Conservation (phyloP, 371 early-diverging fungal genomes). For the Apophysomyces elegans region DNA sequence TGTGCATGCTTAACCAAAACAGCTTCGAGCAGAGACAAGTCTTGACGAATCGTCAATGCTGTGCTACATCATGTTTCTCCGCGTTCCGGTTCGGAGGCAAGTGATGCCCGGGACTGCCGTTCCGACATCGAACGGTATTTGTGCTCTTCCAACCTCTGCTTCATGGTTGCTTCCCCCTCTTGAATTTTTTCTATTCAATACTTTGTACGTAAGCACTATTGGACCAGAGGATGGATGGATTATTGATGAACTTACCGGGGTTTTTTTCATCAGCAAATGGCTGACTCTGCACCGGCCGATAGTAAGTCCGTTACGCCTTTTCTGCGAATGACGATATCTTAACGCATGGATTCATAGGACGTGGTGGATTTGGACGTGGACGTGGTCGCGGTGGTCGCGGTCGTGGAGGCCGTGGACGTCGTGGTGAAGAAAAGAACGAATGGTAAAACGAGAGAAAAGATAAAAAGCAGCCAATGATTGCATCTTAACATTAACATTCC, state of each 20-base stretch:
- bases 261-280: constrained; percentile 37
- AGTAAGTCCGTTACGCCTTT: constrained; percentile 24
- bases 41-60: not conserved
- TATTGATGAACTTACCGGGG: not conserved
- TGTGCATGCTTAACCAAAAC: not conserved
- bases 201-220: constrained; percentile 5
- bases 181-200: constrained; percentile 9
- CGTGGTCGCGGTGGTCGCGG: constrained; percentile 76
- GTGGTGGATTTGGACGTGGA: constrained; percentile 84
- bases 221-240: constrained; percentile 3
- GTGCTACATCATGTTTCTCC: not conserved
- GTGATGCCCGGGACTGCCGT: not conserved
- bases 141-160: constrained; percentile 1
- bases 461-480: not conserved
- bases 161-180: constrained; percentile 8
- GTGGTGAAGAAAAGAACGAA: constrained; percentile 80
- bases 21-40: not conserved
- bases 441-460: constrained; percentile 42
- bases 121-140: constrained; percentile 7
- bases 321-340: constrained; percentile 10
- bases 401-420: constrained; percentile 71
- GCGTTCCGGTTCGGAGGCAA: not conserved
- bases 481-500: not conserved
- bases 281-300: constrained; percentile 66
- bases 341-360: constrained; percentile 34